Base-by-base conservation (phyloP, 768 basidiomycete genomes). In the Pisolithus orientalis region DNA sequence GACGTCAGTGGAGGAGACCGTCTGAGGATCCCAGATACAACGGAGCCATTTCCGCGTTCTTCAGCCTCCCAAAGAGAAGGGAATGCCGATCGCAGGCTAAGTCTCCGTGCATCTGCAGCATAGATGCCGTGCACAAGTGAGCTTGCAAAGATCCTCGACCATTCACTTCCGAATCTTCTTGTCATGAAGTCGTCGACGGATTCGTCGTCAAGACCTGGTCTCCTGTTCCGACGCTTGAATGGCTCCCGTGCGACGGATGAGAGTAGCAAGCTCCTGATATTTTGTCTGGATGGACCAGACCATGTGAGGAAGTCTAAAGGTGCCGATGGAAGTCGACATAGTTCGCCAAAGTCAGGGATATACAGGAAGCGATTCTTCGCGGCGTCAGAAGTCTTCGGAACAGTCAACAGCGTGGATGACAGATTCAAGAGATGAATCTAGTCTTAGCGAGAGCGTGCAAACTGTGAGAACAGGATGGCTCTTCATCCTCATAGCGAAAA, bases 51-150 rank as follows among this genome's bases (percentile, higher is more conserved):
- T 3, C 87, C 84, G 21, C 74, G 66, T 47, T 83, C 76, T 62
- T 87, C 90, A 0, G 83, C 75, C 1, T 84, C 78, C 79, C 82
- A 87, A 49, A 96, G 57, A 2, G 73, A 70, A 0, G 90, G 86
- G 61, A 96, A 91, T 1, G 90, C 80, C 2, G 91, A 77, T 3
- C 85, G 79, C 3, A 92, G 73, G 53, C 89, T 90, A 16, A 98
- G 69, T 39, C 72, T 60, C 2, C 87, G 72, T 2, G 93, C 80
- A 60, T 95, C 92, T 0, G 91, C 82, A 1, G 92, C 93, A 64
- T 97, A 97, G 51, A 98, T 88, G 0, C 95, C 95, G 61, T 96
- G 94, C 1, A 93, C 82, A 53, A 96, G 72, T 0, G 94, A 86
- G 32, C 77, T 90, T 63, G 87, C 83, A 50, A 97, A 76, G 3